These are phyloP conservation scores for Botryotinia convoluta DNA, from an alignment of 2,329 filamentous ascomycete species.

Conservation along the genomic window DNA sequence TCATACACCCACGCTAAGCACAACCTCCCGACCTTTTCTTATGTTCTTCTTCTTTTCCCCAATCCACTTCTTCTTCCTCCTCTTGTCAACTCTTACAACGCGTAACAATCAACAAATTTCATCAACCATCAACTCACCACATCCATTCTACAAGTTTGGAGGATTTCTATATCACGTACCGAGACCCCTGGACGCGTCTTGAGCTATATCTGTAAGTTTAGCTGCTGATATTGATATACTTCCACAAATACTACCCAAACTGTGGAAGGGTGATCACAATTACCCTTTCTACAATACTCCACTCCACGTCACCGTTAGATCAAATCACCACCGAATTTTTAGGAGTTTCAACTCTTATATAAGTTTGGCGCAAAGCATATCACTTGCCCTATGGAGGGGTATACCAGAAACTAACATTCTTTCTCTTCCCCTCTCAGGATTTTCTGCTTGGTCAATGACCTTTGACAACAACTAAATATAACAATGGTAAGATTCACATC, in stretches of 20 bases:
- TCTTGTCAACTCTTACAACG: constrained; percentile 36
- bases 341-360: constrained; percentile 17
- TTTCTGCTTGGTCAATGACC: constrained; percentile 22
- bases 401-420: constrained; percentile 30
- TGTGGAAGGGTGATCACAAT: constrained; percentile 7
- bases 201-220: constrained; percentile 33
- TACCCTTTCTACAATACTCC: not conserved
- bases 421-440: constrained; percentile 26
- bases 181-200: constrained; percentile 33
- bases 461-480: constrained; percentile 24
- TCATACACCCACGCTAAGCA: constrained; percentile 34
- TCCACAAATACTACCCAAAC: not conserved
- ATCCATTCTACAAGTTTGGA: constrained; percentile 38
- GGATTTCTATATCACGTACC: constrained; percentile 27
- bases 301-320: constrained; percentile 18
- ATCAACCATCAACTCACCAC: constrained; percentile 31
- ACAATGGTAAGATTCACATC: constrained; percentile 32
- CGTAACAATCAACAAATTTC: constrained; percentile 28
- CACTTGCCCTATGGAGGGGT: constrained; percentile 22
- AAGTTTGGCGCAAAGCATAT: constrained; percentile 18
- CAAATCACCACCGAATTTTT: constrained; percentile 20
- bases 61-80: constrained; percentile 39
- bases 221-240: constrained; percentile 23
- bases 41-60: constrained; percentile 19
- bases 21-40: constrained; percentile 17